Percentiles rank a stretch among this genome's conserved stretches.
Evolutionary conservation across 2,329 filamentous ascomycete genomes (phyloP).

Genomic region (Clarireedia paspali): DNA sequence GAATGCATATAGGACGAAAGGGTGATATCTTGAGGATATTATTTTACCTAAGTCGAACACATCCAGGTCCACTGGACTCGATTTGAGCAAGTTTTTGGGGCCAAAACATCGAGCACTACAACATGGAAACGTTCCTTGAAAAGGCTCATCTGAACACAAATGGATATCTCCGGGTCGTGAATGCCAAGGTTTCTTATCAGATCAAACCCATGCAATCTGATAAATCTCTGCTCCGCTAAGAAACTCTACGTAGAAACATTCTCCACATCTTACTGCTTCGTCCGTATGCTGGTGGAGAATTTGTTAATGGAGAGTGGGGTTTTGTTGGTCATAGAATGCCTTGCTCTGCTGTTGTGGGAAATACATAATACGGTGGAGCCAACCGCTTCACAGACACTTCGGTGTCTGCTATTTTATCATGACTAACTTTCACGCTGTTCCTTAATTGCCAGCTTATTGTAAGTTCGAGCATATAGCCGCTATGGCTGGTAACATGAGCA

Average conservation of each 20-base stretch:
- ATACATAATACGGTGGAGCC: not conserved
- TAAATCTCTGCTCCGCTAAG: slow-evolving; percentile 2
- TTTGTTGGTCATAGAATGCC: not conserved
- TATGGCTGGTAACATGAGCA: not conserved
- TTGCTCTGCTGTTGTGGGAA: not conserved
- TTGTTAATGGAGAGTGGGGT: not conserved
- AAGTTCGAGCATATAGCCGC: not conserved
- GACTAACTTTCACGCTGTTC: not conserved
- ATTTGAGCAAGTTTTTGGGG: too few species aligned
- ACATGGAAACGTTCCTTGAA: too few species aligned
- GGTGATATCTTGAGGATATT: too few species aligned
- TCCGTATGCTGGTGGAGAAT: not conserved
- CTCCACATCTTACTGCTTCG: not conserved
- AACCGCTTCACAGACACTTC: not conserved
- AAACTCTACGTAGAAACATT: not conserved
- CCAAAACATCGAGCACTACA: too few species aligned
- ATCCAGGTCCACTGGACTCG: too few species aligned
- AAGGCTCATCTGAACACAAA: too few species aligned
- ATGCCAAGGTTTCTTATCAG: slow-evolving; percentile 2
- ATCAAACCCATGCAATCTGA: slow-evolving; percentile 5
- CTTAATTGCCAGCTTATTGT: too few species aligned
- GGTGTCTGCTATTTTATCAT: not conserved
- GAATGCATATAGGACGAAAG: too few species aligned
- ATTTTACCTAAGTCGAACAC: too few species aligned
- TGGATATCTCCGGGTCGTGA: not conserved